Conservation (phyloP, 177 flowering plant species). For the Vitis hybrid region DNA sequence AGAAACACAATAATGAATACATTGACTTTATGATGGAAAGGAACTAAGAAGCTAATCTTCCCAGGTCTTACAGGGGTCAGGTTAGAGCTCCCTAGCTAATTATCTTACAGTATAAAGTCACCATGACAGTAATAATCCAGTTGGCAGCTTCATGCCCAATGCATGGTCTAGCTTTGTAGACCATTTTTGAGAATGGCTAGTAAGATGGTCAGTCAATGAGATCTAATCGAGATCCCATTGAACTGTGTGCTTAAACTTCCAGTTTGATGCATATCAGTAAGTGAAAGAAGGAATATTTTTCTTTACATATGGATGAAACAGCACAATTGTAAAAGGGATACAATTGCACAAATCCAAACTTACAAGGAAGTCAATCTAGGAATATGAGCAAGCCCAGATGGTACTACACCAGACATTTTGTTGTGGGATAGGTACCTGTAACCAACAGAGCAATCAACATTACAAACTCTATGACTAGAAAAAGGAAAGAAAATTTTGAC, state of each 20-base stretch:
- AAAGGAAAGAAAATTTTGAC: neutral
- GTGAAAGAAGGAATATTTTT: neutral
- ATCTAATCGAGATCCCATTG: neutral
- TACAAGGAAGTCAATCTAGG: conserved; percentile 81
- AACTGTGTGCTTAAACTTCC: neutral
- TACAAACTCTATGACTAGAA: neutral
- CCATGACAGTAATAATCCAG: too few relatives aligned
- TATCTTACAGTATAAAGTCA: too few relatives aligned
- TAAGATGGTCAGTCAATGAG: neutral
- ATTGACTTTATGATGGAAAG: too few relatives aligned
- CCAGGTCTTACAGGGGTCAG: too few relatives aligned
- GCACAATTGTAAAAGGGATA: neutral
- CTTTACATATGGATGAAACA: too few relatives aligned
- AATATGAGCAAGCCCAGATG: conserved; percentile 71
- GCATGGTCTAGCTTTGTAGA: neutral
- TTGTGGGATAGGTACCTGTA: conserved; percentile 82
- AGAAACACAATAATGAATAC: too few relatives aligned
- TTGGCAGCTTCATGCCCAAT: too few relatives aligned
- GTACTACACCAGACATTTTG: conserved; percentile 88
- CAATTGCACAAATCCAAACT: conserved; percentile 28
- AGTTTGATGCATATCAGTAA: neutral
- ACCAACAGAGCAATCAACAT: conserved; percentile 18
- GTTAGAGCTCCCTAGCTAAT: too few relatives aligned
- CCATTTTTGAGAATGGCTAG: neutral
- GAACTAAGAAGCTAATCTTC: too few relatives aligned